A percentile compares a stretch with the other conserved stretches of the same genome.
phyloP scores from a whole-genome alignment of 805 yeast species.

The Lachancea kluyveri region DNA sequence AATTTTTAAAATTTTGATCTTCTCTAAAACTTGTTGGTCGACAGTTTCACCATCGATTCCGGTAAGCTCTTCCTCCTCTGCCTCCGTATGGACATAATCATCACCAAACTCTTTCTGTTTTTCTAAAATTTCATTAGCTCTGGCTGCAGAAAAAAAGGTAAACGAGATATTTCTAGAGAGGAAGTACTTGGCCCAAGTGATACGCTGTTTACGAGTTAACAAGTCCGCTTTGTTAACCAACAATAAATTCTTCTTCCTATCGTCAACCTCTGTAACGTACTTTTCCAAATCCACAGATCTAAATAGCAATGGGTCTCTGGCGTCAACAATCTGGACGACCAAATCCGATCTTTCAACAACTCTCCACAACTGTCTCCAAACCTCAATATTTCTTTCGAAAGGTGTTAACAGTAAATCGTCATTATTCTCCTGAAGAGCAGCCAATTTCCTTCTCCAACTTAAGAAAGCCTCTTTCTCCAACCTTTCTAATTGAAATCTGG shows the following conservation, averaged over 20 bases:
- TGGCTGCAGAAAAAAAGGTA: conserved; percentile 88
- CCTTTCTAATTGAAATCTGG: conserved; percentile 73
- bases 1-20: conserved; percentile 67
- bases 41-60: conserved; percentile 28
- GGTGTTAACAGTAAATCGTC: conserved; percentile 84
- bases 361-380: conserved; percentile 98
- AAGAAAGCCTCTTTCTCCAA: conserved; percentile 86
- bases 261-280: conserved; percentile 72
- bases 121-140: conserved; percentile 72
- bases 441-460: conserved; percentile 90
- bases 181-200: conserved; percentile 84
- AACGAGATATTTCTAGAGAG: conserved; percentile 60
- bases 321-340: conserved; percentile 95
- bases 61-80: conserved; percentile 28
- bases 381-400: conserved; percentile 93
- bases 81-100: conserved; percentile 16
- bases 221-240: conserved; percentile 93
- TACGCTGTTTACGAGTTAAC: conserved; percentile 68
- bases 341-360: conserved; percentile 93
- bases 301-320: conserved; percentile 86
- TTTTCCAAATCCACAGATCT: conserved; percentile 81
- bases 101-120: conserved; percentile 41
- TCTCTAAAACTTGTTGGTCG: conserved; percentile 36
- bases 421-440: conserved; percentile 73
- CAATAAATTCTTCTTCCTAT: conserved; percentile 71